A percentile compares a stretch with the other conserved stretches of the same genome.
Evolutionary conservation across 768 basidiomycete genomes (phyloP).

Genomic region (Lactarius sp.): DNA sequence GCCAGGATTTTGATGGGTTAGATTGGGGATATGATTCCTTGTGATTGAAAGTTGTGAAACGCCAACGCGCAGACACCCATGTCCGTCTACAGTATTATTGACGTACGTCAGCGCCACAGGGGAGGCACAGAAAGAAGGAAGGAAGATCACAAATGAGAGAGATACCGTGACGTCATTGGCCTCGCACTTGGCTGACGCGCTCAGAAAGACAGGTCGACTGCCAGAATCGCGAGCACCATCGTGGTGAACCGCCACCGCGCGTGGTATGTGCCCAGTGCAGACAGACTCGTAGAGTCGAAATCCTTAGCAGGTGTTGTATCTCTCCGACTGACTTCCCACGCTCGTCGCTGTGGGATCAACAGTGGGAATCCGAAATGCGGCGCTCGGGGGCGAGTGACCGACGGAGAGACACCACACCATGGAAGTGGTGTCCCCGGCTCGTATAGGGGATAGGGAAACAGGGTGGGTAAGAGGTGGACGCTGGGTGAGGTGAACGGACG

Average conservation of each 20-base stretch:
- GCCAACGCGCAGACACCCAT: conserved; percentile 97
- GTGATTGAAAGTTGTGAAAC: too few relatives aligned
- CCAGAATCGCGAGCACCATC: conserved; percentile 85
- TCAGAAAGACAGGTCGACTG: conserved; percentile 91
- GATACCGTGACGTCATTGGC: conserved; percentile 77
- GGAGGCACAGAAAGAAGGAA: background rate
- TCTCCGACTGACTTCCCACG: too few relatives aligned
- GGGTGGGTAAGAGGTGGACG: too few relatives aligned
- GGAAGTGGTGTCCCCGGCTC: too few relatives aligned
- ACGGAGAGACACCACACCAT: too few relatives aligned
- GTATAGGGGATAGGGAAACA: too few relatives aligned
- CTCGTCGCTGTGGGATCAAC: too few relatives aligned
- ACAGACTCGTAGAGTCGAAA: conserved; percentile 40
- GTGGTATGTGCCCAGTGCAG: conserved; percentile 81
- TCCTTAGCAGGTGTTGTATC: background rate
- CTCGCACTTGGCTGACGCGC: conserved; percentile 86
- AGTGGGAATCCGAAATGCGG: too few relatives aligned
- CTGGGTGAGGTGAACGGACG: too few relatives aligned
- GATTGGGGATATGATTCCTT: conserved; percentile 87
- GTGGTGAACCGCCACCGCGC: conserved; percentile 84
- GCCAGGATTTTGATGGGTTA: conserved; percentile 63
- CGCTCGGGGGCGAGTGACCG: too few relatives aligned
- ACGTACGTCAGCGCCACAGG: background rate
- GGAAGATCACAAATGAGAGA: conserved; percentile 49
- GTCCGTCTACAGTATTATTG: conserved; percentile 52